Evolutionary conservation across 352 stramenopile genomes (phyloP).

Genomic region (Thalassiosira gravida): DNA sequence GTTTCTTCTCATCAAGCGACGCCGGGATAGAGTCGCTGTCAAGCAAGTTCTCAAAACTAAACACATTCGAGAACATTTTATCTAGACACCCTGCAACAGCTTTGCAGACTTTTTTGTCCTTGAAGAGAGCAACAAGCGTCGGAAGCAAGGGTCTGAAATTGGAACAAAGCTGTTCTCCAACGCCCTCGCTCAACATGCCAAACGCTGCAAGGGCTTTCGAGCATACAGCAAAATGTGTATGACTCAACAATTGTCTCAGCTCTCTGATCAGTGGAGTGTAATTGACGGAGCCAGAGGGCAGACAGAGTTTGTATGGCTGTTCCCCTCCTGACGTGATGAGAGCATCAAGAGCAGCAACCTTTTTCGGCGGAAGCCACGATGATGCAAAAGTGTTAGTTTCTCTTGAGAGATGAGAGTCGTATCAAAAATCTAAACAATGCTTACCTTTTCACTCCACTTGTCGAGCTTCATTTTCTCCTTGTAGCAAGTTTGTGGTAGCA

Average conservation of each 20-base stretch:
- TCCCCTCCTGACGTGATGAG: slow-evolving; percentile 78
- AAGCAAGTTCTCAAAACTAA: slow-evolving; percentile 81
- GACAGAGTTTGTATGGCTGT: slow-evolving; percentile 81
- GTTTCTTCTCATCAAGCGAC: slow-evolving; percentile 74
- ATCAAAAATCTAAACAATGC: too few relatives aligned
- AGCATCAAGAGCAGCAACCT: slow-evolving; percentile 76
- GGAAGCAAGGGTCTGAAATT: slow-evolving; percentile 75
- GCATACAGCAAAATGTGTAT: slow-evolving; percentile 85
- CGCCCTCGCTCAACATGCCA: slow-evolving; percentile 80
- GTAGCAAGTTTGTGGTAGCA: slow-evolving; percentile 76
- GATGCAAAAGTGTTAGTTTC: too few relatives aligned
- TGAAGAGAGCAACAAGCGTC: slow-evolving; percentile 71
- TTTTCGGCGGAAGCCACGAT: too few relatives aligned
- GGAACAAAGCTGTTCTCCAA: slow-evolving; percentile 76
- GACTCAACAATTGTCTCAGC: slow-evolving; percentile 75
- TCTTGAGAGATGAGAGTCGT: too few relatives aligned
- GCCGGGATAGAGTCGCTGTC: slow-evolving; percentile 74
- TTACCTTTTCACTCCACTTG: slow-evolving; percentile 87
- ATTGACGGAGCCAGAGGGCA: slow-evolving; percentile 65
- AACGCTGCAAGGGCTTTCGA: slow-evolving; percentile 78
- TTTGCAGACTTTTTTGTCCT: slow-evolving; percentile 87
- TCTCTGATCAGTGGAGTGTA: slow-evolving; percentile 80
- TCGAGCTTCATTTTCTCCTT: slow-evolving; percentile 69
- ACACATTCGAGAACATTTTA: slow-evolving; percentile 81
- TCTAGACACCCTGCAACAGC: slow-evolving; percentile 69